Evolutionary conservation across 2,329 filamentous ascomycete species (phyloP).

Genomic region (Balansia obtecta): DNA sequence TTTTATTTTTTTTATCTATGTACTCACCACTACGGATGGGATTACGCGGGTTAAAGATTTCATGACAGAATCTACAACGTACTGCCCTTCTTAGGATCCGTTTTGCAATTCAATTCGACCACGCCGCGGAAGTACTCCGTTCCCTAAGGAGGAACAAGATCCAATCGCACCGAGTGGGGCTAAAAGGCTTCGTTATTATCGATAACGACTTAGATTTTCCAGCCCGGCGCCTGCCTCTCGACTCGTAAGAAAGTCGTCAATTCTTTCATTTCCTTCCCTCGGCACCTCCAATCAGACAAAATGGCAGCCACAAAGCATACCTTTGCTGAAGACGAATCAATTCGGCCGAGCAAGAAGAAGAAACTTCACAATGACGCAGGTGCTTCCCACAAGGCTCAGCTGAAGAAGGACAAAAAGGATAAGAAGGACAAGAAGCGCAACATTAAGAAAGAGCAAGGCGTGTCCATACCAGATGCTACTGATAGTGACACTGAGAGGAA

Average conservation of each 20-base stretch:
- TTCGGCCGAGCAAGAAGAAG: slow-evolving; percentile 27
- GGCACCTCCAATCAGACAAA: background rate
- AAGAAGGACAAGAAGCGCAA: slow-evolving; percentile 22
- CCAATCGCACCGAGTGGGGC: background rate
- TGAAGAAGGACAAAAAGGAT: slow-evolving; percentile 29
- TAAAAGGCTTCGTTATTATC: slow-evolving; percentile 12
- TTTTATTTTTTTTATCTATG: no score
- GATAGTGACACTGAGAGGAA: slow-evolving; percentile 11
- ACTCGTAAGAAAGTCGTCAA: background rate
- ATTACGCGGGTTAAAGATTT: no score
- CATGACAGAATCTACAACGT: no score
- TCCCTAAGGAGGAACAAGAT: no score
- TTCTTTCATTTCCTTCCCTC: background rate
- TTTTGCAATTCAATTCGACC: no score
- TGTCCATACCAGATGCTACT: slow-evolving; percentile 10
- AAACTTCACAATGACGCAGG: slow-evolving; percentile 21
- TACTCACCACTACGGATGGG: no score
- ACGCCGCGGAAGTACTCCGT: background rate
- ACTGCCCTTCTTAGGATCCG: no score
- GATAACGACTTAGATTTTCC: slow-evolving; percentile 17
- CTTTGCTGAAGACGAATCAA: slow-evolving; percentile 23
- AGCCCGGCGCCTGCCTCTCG: background rate
- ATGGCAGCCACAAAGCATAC: slow-evolving; percentile 30
- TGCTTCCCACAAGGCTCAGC: slow-evolving; percentile 17
- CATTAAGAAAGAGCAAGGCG: slow-evolving; percentile 11